phyloP scores from a whole-genome alignment of 176 grass and related monocot genomes.

The Secale cereale region DNA sequence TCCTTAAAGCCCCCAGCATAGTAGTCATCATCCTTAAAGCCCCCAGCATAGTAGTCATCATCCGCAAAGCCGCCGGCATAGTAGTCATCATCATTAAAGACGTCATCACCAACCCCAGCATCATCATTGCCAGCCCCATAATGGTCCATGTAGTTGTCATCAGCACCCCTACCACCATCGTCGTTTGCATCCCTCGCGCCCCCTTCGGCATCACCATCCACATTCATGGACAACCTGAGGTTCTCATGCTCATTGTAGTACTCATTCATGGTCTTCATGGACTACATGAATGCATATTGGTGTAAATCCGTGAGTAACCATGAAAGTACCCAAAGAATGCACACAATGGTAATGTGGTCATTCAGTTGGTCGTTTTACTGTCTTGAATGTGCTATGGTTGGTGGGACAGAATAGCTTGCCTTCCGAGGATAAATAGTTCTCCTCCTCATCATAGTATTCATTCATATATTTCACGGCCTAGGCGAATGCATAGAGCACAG shows the following conservation, averaged over 20 bases:
- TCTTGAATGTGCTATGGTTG: no score
- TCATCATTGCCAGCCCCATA: not conserved
- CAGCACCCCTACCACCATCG: not conserved
- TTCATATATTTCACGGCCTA: not conserved
- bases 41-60: not conserved
- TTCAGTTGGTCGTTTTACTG: no score
- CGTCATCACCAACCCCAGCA: not conserved
- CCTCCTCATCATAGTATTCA: not conserved
- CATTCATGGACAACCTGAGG: not conserved
- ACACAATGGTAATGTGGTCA: no score
- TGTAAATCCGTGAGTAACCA: not conserved
- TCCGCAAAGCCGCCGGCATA: not conserved
- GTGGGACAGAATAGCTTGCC: no score
- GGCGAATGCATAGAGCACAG: not conserved
- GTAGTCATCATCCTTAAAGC: not conserved
- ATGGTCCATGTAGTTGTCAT: not conserved
- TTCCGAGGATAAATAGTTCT: not conserved
- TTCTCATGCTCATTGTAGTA: not conserved
- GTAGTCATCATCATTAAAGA: not conserved
- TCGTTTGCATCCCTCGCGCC: no score
- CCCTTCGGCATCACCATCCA: not conserved
- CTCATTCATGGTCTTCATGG: not conserved
- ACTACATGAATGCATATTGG: not conserved
- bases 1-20: not conserved
- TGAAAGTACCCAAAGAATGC: no score